Evolutionary conservation across 2,329 filamentous ascomycete species (phyloP).

Genomic region (Rhinocladiella similis): DNA sequence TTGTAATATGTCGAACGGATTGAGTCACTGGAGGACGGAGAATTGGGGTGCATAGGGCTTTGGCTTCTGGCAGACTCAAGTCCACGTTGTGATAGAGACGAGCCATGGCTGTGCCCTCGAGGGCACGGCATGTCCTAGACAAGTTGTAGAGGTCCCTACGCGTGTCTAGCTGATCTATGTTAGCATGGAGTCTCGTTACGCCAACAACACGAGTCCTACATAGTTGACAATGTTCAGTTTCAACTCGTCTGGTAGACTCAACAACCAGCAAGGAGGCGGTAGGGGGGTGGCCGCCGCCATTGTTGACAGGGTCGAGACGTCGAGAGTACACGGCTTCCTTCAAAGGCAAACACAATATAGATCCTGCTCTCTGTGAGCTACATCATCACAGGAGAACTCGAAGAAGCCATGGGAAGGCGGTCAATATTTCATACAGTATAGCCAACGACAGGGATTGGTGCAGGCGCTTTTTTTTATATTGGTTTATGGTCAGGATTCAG

Average conservation of each 20-base stretch:
- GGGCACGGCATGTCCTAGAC: constrained; percentile 25
- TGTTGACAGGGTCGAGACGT: constrained; percentile 7
- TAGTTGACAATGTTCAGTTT: constrained; percentile 28
- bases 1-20: constrained; percentile 23
- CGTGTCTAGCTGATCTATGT: constrained; percentile 20
- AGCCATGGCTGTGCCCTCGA: constrained; percentile 26
- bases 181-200: constrained; percentile 2
- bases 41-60: constrained; percentile 6
- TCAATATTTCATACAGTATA: no score
- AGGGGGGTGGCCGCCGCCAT: constrained; percentile 1
- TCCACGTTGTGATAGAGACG: constrained; percentile 26
- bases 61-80: constrained; percentile 17
- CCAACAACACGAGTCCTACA: constrained; percentile 15
- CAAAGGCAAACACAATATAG: not conserved
- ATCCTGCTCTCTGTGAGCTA: no score
- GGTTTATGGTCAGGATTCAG: not conserved
- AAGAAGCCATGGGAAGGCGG: no score
- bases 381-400: no score
- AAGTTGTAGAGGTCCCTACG: constrained; percentile 30
- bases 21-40: constrained; percentile 25
- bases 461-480: no score
- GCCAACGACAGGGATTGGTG: no score
- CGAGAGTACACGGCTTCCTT: not conserved
- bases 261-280: constrained; percentile 24
- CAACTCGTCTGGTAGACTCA: constrained; percentile 26